Base-by-base conservation (phyloP, 2,329 filamentous ascomycete genomes). In the Monosporascus sp. region DNA sequence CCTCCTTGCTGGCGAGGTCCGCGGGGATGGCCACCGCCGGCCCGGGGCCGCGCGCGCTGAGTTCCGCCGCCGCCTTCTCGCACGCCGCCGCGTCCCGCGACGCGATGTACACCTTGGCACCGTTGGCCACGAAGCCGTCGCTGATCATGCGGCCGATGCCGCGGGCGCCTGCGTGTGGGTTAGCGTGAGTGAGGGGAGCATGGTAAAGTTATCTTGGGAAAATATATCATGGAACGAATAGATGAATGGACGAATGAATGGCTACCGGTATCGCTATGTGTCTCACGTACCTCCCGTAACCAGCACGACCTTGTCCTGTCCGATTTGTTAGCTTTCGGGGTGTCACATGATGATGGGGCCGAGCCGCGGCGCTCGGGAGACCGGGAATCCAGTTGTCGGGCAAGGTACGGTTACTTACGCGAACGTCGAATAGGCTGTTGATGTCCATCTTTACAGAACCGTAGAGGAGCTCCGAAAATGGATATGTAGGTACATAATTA, bases 121-220 rank as follows among this genome's bases (percentile, higher is more conserved):
- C 82, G 68, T 85, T 86, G 53, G 74, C 66, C n/a, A 86, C 76
- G 69, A 85, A 87, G 53, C 82, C 85, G 53, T 83, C 74, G 35
- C 81, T 80, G 58, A 88, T 87, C 84, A 87, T 87, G 55, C 79
- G 80, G 17, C 85, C 85, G 58, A 87, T 81, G 58, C 84, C 84
- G 64, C 85, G 81, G 46, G 77, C 79, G 50, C 78, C 74, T 70
- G 51, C 7, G 47, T 4, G n/a, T 35, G 35, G 9, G 44, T 22
- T 35, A 35, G 4, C 9, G 4, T 14, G 31, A 35, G 31, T 14
- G 2, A 2, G 31, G 31, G 28, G 31, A 35, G 1, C 11, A 5
- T 35, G 31, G 1, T 14, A 35, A 14, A 35, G 9, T 35, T 35
- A 14, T 35, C 4, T 5, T 5, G 31, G 31, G 31, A 35, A 35